Evolutionary conservation across 176 grass and related monocot species (phyloP).

Genomic region (Secale cereale): DNA sequence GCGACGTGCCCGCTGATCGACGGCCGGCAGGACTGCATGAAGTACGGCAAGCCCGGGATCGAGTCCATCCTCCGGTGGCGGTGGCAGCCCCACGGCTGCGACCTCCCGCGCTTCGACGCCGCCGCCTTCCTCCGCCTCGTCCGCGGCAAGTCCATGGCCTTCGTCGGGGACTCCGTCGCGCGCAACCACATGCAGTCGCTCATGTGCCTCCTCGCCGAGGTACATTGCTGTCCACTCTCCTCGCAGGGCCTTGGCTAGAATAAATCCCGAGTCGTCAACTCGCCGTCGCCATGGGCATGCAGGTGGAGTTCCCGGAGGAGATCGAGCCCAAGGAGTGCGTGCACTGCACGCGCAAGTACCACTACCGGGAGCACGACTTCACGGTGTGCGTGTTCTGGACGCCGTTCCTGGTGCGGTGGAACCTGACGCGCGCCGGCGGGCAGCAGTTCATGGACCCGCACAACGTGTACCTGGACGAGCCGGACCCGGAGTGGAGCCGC

Average conservation of each 20-base stretch:
- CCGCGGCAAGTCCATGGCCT: constrained; percentile 52
- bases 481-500: constrained; percentile 43
- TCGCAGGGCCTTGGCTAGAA: too few species aligned
- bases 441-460: constrained; percentile 57
- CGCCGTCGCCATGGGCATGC: not conserved
- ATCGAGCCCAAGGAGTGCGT: constrained; percentile 33
- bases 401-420: constrained; percentile 57
- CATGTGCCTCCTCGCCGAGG: constrained; percentile 57
- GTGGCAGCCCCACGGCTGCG: constrained; percentile 57
- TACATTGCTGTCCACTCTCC: too few species aligned
- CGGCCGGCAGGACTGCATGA: constrained; percentile 69
- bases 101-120: constrained; percentile 57
- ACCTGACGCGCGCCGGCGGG: constrained; percentile 30
- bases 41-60: constrained; percentile 49
- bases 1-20: constrained; percentile 57
- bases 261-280: too few species aligned
- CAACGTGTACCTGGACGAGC: constrained; percentile 71
- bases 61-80: constrained; percentile 53
- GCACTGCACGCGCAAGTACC: constrained; percentile 54
- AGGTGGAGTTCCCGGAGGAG: constrained; percentile 40
- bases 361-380: constrained; percentile 42
- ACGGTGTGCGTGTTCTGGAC: constrained; percentile 56
- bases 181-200: constrained; percentile 74
- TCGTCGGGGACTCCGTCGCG: constrained; percentile 67
- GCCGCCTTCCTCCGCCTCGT: constrained; percentile 47